Conservation (phyloP, 345 rosid genomes). For the Trapa bicornis region DNA sequence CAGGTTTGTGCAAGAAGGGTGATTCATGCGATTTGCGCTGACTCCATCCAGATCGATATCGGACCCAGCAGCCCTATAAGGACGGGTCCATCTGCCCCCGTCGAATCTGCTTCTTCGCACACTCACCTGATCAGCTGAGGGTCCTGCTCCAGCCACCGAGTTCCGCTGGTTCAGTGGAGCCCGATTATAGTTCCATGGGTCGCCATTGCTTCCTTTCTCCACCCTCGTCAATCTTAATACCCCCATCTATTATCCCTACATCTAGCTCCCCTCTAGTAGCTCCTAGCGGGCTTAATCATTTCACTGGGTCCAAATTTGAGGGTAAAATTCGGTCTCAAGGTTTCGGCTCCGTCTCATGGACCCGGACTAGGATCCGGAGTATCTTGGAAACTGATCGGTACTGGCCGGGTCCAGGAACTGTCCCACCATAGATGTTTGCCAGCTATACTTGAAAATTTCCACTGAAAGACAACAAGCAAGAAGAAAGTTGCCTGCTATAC, state of each 20-base stretch:
- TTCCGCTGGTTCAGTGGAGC: constrained; percentile 14
- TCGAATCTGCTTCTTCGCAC: constrained; percentile 76
- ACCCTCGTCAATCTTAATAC: no score
- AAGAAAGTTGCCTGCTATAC: no score
- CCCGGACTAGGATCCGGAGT: no score
- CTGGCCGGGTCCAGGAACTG: no score
- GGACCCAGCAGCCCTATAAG: constrained; percentile 66
- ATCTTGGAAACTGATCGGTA: no score
- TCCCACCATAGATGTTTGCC: no score
- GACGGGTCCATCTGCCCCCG: constrained; percentile 60
- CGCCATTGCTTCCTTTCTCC: constrained; percentile 23
- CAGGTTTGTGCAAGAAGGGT: constrained; percentile 14
- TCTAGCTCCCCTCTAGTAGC: constrained; percentile 46
- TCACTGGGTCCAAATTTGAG: no score
- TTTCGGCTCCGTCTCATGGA: no score
- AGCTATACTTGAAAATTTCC: no score
- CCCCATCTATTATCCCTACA: constrained; percentile 5
- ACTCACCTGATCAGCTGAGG: constrained; percentile 69
- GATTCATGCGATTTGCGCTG: constrained; percentile 36
- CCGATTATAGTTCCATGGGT: constrained; percentile 21
- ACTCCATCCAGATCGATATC: constrained; percentile 75
- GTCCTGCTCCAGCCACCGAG: constrained; percentile 21
- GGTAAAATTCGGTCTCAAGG: no score
- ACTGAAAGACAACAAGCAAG: no score
- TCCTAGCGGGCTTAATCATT: constrained; percentile 12